A percentile compares a stretch with the other conserved stretches of the same genome.
These are phyloP conservation scores for Dispira parvispora DNA, from an alignment of 192 early-diverging fungal genomes.

Conservation along the genomic window DNA sequence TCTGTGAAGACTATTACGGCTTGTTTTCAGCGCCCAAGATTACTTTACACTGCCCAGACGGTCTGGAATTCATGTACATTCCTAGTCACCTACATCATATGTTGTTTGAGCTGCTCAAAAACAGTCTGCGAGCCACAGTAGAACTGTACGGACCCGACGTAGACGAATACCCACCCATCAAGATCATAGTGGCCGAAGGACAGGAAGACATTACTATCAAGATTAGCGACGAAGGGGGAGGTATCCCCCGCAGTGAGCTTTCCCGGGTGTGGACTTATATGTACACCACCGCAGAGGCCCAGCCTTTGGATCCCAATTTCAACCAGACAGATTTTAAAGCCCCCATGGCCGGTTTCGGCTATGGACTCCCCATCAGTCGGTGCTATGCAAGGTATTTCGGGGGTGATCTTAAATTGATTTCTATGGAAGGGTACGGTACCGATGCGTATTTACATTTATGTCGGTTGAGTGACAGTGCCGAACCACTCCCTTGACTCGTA, in stretches of 20 bases:
- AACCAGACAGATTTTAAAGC: slow-evolving; percentile 64
- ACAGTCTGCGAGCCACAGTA: slow-evolving; percentile 86
- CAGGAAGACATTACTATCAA: slow-evolving; percentile 94
- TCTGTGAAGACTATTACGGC: slow-evolving; percentile 84
- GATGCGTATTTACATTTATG: slow-evolving; percentile 90
- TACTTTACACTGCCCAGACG: slow-evolving; percentile 47
- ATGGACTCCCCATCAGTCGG: slow-evolving; percentile 75
- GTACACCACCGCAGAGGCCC: slow-evolving; percentile 65
- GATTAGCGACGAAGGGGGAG: slow-evolving; percentile 88
- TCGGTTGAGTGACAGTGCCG: slow-evolving; percentile 77
- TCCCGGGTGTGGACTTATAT: slow-evolving; percentile 92
- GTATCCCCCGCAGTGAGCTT: slow-evolving; percentile 75
- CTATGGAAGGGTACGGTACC: slow-evolving; percentile 91
- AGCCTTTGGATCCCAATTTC: slow-evolving; percentile 47
- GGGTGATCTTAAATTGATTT: slow-evolving; percentile 82
- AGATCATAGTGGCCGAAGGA: slow-evolving; percentile 75
- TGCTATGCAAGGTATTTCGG: slow-evolving; percentile 90
- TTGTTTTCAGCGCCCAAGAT: slow-evolving; percentile 68
- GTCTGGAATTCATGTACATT: slow-evolving; percentile 91
- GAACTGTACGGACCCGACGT: slow-evolving; percentile 73
- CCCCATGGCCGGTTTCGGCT: slow-evolving; percentile 79
- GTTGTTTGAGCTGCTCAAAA: slow-evolving; percentile 96
- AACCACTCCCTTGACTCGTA: slow-evolving; percentile 61
- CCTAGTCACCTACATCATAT: slow-evolving; percentile 92
- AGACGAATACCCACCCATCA: slow-evolving; percentile 85